Evolutionary conservation across 805 yeast genomes (phyloP).

Genomic region (Yamadazyma phyllophila): DNA sequence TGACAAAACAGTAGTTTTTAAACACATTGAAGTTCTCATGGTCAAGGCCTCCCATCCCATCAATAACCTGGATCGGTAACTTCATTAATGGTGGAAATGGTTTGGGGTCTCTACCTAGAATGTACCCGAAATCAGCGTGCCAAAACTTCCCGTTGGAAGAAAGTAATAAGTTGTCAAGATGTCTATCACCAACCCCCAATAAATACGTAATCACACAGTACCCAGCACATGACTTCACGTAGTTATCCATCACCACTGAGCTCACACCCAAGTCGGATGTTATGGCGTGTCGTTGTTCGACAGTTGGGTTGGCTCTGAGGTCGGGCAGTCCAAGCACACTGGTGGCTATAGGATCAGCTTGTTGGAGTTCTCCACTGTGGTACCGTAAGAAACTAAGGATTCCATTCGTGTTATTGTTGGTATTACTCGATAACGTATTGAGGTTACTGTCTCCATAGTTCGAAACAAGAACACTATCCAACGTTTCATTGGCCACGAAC

Average conservation of each 20-base stretch:
- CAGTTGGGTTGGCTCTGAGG: constrained; percentile 7
- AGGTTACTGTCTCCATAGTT: constrained; percentile 16
- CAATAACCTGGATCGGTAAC: constrained; percentile 92
- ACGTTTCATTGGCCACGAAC: constrained; percentile 89
- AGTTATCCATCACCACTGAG: constrained; percentile 82
- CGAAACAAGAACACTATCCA: constrained; percentile 57
- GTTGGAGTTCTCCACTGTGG: constrained; percentile 42
- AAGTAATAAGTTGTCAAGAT: constrained; percentile 81
- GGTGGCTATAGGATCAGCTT: constrained; percentile 24
- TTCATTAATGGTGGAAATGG: constrained; percentile 99
- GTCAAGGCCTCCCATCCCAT: constrained; percentile 94
- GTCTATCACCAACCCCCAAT: constrained; percentile 96
- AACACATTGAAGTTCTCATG: constrained; percentile 84
- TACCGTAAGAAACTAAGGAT: constrained; percentile 67
- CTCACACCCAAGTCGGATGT: constrained; percentile 48
- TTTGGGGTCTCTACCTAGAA: constrained; percentile 94
- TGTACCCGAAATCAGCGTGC: constrained; percentile 98
- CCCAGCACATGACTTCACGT: constrained; percentile 94
- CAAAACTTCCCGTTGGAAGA: constrained; percentile 83
- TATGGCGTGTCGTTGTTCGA: constrained; percentile 26
- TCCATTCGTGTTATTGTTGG: constrained; percentile 49
- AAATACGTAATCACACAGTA: constrained; percentile 94
- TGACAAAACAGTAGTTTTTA: constrained; percentile 90
- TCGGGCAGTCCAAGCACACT: constrained; percentile 14
- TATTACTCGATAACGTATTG: not conserved